These are phyloP conservation scores for Suhomyces guaymorum DNA, from an alignment of 1,139 yeast species.

Conservation along the genomic window DNA sequence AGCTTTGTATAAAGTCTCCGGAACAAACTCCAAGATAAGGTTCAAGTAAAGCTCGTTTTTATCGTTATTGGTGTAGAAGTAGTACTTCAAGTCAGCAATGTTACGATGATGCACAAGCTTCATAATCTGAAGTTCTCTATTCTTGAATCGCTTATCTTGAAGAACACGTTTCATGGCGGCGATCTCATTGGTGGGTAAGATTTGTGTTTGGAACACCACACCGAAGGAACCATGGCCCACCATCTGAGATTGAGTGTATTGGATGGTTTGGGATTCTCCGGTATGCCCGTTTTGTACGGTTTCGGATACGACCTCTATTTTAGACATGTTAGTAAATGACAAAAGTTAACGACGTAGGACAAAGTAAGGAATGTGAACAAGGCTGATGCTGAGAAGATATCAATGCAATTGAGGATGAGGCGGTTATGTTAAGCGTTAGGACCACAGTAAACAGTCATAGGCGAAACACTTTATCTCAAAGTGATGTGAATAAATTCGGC, in stretches of 20 bases:
- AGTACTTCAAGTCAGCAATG: slow-evolving; percentile 85
- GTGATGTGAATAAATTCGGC: slow-evolving; percentile 4
- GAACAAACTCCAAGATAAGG: slow-evolving; percentile 86
- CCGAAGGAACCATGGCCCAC: slow-evolving; percentile 99
- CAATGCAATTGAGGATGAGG: slow-evolving; percentile 4
- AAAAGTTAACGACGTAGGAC: background rate
- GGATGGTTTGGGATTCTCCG: slow-evolving; percentile 60
- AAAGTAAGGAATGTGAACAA: slow-evolving; percentile 1
- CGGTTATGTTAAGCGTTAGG: background rate
- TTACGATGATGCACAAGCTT: slow-evolving; percentile 83
- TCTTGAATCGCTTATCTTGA: slow-evolving; percentile 93
- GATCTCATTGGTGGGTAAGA: slow-evolving; percentile 69
- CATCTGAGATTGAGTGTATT: slow-evolving; percentile 75
- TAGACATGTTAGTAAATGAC: slow-evolving; percentile 45
- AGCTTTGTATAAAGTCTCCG: slow-evolving; percentile 92
- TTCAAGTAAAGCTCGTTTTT: slow-evolving; percentile 82
- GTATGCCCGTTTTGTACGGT: slow-evolving; percentile 75
- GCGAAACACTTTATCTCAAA: slow-evolving; percentile 6
- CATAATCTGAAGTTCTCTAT: slow-evolving; percentile 96
- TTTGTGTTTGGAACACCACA: slow-evolving; percentile 84
- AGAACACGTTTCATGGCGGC: slow-evolving; percentile 94
- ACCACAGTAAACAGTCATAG: slow-evolving; percentile 6
- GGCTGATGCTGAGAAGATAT: too few relatives aligned
- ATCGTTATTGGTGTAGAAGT: slow-evolving; percentile 80
- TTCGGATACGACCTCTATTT: slow-evolving; percentile 63